These are phyloP conservation scores for Trametes pubescens DNA, from an alignment of 1,284 basidiomycete genomes.

Conservation along the genomic window DNA sequence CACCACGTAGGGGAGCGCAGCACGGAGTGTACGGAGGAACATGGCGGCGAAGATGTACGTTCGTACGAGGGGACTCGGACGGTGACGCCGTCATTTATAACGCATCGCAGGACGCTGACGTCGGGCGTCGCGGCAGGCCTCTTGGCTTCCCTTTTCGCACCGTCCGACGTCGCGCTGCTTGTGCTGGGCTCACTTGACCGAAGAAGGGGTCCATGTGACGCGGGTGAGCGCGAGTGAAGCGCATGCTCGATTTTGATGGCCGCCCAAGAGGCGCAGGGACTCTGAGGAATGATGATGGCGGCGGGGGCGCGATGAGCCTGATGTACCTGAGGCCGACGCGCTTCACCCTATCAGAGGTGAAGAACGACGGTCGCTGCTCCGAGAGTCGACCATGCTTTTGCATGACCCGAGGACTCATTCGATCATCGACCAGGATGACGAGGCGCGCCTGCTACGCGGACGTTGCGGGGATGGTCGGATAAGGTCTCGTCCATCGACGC, in stretches of 20 bases:
- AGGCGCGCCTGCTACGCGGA: not conserved
- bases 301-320: slow-evolving; percentile 1
- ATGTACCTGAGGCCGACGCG: not conserved
- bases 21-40: slow-evolving; percentile 17
- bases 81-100: slow-evolving; percentile 2
- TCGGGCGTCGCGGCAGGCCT: slow-evolving; percentile 17
- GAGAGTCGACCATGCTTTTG: not conserved
- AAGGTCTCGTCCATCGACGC: not conserved
- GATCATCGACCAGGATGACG: not conserved
- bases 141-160: slow-evolving; percentile 1
- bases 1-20: slow-evolving; percentile 22
- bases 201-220: slow-evolving; percentile 17
- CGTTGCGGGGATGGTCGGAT: not conserved
- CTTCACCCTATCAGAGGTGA: not conserved
- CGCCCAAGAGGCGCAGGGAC: not conserved
- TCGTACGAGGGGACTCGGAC: not conserved
- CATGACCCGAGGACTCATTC: not conserved
- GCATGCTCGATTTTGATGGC: slow-evolving; percentile 19
- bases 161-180: slow-evolving; percentile 6
- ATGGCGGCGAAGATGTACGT: slow-evolving; percentile 15
- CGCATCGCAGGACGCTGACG: slow-evolving; percentile 9
- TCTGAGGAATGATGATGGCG: slow-evolving; percentile 4
- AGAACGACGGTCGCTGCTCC: too few species aligned
- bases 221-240: not conserved
- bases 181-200: slow-evolving; percentile 27